These are phyloP conservation scores for Pleurotus salmoneostramineus DNA, from an alignment of 768 basidiomycete genomes.

Conservation along the genomic window DNA sequence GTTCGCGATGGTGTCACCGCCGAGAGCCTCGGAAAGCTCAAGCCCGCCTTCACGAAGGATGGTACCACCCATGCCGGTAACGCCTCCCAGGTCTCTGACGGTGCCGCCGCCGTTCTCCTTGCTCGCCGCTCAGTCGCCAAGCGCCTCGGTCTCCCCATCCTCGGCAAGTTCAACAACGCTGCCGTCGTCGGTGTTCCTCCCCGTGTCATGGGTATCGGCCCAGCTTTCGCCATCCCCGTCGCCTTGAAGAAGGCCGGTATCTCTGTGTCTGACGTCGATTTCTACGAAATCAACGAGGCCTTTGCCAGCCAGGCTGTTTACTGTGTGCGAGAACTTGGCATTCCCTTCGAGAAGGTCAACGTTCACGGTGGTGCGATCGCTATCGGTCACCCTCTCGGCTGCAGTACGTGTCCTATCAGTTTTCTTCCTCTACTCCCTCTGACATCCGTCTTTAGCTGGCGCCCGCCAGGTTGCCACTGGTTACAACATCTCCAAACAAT, in stretches of 20 bases:
- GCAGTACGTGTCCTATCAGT: slow-evolving; percentile 45
- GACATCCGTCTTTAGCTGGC: slow-evolving; percentile 46
- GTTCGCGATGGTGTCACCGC: slow-evolving; percentile 81
- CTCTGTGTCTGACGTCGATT: slow-evolving; percentile 70
- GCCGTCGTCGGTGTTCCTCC: slow-evolving; percentile 78
- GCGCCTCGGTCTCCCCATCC: slow-evolving; percentile 78
- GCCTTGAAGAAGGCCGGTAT: slow-evolving; percentile 66
- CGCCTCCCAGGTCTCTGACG: slow-evolving; percentile 89
- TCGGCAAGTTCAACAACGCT: slow-evolving; percentile 80
- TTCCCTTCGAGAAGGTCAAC: slow-evolving; percentile 81
- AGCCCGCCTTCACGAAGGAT: slow-evolving; percentile 78
- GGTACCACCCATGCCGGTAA: slow-evolving; percentile 81
- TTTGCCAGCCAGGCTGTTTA: slow-evolving; percentile 84
- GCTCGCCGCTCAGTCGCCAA: slow-evolving; percentile 76
- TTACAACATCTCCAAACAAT: slow-evolving; percentile 75
- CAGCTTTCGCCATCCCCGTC: slow-evolving; percentile 82
- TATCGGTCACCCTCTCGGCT: slow-evolving; percentile 84
- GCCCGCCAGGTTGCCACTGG: slow-evolving; percentile 87
- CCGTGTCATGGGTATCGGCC: slow-evolving; percentile 89
- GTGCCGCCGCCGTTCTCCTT: slow-evolving; percentile 87
- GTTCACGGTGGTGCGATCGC: slow-evolving; percentile 87
- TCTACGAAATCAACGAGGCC: slow-evolving; percentile 91
- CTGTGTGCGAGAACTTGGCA: slow-evolving; percentile 61
- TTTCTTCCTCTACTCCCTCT: slow-evolving; percentile 9
- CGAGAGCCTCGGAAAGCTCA: slow-evolving; percentile 75